Base-by-base conservation (phyloP, 1,284 basidiomycete species). In the Coniferiporia weirii region DNA sequence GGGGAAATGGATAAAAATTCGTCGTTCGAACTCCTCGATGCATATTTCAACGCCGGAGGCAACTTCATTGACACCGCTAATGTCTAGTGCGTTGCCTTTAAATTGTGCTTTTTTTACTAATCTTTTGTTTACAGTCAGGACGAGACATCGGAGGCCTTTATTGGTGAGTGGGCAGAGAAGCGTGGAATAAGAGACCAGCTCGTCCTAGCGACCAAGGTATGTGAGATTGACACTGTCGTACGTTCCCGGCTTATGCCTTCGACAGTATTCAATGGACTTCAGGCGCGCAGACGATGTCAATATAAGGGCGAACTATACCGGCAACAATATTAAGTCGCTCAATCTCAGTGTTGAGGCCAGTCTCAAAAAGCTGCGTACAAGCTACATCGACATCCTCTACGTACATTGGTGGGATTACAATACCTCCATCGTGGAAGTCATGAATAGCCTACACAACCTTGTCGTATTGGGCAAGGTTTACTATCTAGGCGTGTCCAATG, bases 151-250 rank as follows among this genome's bases (percentile, higher is more conserved):
- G 38, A 40, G 8, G 38, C 38, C 2, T 40, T 40, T 15, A 40
- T 40, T 7, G 78, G 78, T 13, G 76, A 79, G 62, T 80, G 78
- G 79, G 72, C 73, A 58, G 71, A 76, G 60, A 60, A 66, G 6
- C 72, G 73, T n/a, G 69, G 68, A 1, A 77, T 75, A 49, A 71
- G 79, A 17, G 77, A 80, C 64, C 73, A 78, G 59, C 69, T 80
- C 27, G 70, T 80, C 7, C 68, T 80, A 50, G 74, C 78, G 0
- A 79, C 78, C 47, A 80, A 79, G 67, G 74, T 74, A 48, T 10
- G 56, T 20, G 4, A 32, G 20, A 22, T n/a, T 19, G 62, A 27
- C 27, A 59, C 13, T 58, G 64, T 2, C 58, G 60, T 10, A 63
- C 56, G 22, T 20, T 47, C 38, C 66, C 38, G 2, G 2, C 15